Conservation (phyloP, 345 rosid genomes). For the Conringia planisiliqua region DNA sequence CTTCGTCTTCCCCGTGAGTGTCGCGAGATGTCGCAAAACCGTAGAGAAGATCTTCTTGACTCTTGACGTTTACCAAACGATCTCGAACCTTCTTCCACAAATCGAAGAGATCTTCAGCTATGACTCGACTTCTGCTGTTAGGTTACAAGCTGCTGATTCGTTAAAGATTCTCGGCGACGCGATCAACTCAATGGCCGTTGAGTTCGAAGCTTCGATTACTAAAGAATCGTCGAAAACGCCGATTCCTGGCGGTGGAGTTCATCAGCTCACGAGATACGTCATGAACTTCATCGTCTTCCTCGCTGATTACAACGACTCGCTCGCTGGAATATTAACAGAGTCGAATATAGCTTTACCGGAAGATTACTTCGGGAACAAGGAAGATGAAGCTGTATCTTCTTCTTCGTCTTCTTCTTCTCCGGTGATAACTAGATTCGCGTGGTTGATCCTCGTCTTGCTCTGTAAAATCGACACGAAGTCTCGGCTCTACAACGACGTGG, state of each 20-base stretch:
- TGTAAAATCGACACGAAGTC: slow-evolving; percentile 80
- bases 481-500: slow-evolving; percentile 49
- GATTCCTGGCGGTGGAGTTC: slow-evolving; percentile 54
- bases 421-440: slow-evolving; percentile 46
- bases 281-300: slow-evolving; percentile 61
- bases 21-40: slow-evolving; percentile 42
- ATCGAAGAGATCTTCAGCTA: slow-evolving; percentile 56
- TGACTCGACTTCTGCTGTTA: slow-evolving; percentile 47
- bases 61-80: slow-evolving; percentile 56
- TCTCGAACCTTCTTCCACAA: slow-evolving; percentile 45
- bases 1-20: slow-evolving; percentile 62
- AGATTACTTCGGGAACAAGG: slow-evolving; percentile 31
- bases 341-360: slow-evolving; percentile 49
- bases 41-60: slow-evolving; percentile 60
- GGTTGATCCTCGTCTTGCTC: slow-evolving; percentile 63
- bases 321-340: slow-evolving; percentile 46
- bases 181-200: slow-evolving; percentile 37
- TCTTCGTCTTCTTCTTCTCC: slow-evolving; percentile 31
- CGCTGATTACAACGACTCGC: slow-evolving; percentile 51
- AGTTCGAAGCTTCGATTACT: slow-evolving; percentile 48
- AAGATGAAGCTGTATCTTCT: background rate
- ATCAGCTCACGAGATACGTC: slow-evolving; percentile 46
- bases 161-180: slow-evolving; percentile 48
- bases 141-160: slow-evolving; percentile 53
- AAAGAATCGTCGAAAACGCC: slow-evolving; percentile 50